Conservation (phyloP, 2,329 filamentous ascomycete species). For the Xylaria sp. region DNA sequence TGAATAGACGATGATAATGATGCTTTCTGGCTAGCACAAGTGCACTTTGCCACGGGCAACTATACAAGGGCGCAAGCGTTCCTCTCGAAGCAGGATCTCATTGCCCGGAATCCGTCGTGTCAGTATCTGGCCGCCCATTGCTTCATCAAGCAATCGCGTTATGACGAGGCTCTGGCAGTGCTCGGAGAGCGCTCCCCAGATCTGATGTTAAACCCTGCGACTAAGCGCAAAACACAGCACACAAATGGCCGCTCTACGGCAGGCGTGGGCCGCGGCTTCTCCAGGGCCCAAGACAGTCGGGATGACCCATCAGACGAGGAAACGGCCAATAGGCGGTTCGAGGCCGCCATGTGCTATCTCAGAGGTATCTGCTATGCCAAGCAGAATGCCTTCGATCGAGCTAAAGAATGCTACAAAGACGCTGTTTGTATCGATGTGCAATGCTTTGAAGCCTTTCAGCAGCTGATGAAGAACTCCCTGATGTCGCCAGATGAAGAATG, state of each 20-base stretch:
- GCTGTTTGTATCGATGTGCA: constrained; percentile 96
- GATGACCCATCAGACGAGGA: constrained; percentile 69
- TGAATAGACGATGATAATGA: constrained; percentile 86
- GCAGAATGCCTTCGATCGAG: constrained; percentile 95
- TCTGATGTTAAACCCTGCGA: constrained; percentile 74
- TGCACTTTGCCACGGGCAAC: constrained; percentile 95
- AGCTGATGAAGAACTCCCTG: constrained; percentile 95
- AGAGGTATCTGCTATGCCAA: constrained; percentile 95
- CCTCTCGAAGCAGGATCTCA: constrained; percentile 84
- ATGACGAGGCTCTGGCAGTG: constrained; percentile 85
- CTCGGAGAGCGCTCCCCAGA: constrained; percentile 94
- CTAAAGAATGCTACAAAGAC: constrained; percentile 98
- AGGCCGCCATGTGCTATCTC: constrained; percentile 97
- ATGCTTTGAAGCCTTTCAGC: constrained; percentile 97
- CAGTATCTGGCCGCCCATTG: constrained; percentile 94
- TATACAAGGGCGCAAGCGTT: constrained; percentile 91
- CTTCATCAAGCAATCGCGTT: constrained; percentile 89
- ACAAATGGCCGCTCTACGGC: constrained; percentile 50
- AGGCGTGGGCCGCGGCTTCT: constrained; percentile 39
- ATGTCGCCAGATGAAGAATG: constrained; percentile 91
- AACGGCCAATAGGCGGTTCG: constrained; percentile 80
- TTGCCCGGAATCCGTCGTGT: constrained; percentile 84
- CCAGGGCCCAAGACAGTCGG: constrained; percentile 43
- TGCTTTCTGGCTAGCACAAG: constrained; percentile 97
- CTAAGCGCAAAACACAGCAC: constrained; percentile 78